Percentiles rank a stretch among this genome's conserved stretches.
phyloP scores from a whole-genome alignment of 768 basidiomycete species.

The Naganishia onofrii region DNA sequence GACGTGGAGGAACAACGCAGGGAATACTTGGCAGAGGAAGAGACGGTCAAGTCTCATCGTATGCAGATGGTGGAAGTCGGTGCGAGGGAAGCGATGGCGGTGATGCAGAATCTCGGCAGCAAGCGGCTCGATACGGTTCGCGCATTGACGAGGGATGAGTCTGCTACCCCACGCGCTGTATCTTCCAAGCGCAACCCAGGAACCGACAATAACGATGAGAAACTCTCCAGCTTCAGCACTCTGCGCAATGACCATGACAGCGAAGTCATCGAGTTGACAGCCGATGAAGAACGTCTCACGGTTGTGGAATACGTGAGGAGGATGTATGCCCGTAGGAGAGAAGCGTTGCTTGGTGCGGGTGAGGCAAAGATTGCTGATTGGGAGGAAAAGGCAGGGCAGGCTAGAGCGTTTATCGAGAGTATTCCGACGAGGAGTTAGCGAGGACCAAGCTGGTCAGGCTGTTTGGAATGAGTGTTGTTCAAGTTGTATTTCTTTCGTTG shows the following conservation, averaged over 20 bases:
- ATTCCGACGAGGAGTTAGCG: conserved; percentile 12
- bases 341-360: conserved; percentile 18
- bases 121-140: conserved; percentile 2
- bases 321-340: conserved; percentile 12
- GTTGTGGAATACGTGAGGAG: conserved; percentile 28
- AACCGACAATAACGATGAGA: not conserved
- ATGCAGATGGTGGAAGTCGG: conserved; percentile 28
- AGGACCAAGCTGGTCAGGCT: not conserved
- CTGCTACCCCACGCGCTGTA: conserved; percentile 1
- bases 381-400: conserved; percentile 21
- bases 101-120: conserved; percentile 28
- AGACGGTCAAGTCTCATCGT: conserved; percentile 15
- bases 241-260: not conserved
- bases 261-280: conserved; percentile 18
- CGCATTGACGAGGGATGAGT: conserved; percentile 1
- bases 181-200: not conserved
- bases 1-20: conserved; percentile 2
- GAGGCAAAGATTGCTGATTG: conserved; percentile 29
- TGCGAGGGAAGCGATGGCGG: conserved; percentile 29
- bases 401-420: conserved; percentile 23
- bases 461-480: not conserved
- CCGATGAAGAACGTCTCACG: conserved; percentile 26
- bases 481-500: not conserved
- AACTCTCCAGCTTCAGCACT: not conserved
- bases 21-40: conserved; percentile 8